Base-by-base conservation (phyloP, 805 yeast species). In the Monosporozyma servazzii region DNA sequence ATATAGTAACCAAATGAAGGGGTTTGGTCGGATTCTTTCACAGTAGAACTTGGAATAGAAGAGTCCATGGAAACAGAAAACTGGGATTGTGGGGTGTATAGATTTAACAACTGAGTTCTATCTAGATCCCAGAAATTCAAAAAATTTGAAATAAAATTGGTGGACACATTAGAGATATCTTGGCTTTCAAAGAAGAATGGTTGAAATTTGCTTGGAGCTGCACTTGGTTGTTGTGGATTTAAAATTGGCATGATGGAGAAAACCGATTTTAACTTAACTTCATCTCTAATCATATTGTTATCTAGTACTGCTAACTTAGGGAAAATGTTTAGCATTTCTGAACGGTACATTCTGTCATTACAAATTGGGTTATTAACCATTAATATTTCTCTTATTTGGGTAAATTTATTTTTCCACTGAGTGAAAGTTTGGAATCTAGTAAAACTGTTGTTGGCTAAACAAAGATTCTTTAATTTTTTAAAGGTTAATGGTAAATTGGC, bases 81-180 rank as follows among this genome's bases (percentile, higher is more conserved):
- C 62, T 86, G 88, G 0, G 97, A 88, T 61, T 84, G 86, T 47
- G 79, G 79, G 50, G 93, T 88, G 65, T 93, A 93, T 30, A 93
- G 71, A 42, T 77, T 76, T 66, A 84, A 65, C 48, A 93, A 72
- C 52, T 84, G 90, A 10, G 75, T 61, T 54, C 99, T 73, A 62
- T 86, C 82, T 21, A 23, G 27, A 70, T 93, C 99, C 95, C 96
- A 93, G 45, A 84, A 70, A 51, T 81, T 80, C 53, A 86, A 72
- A 67, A 78, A 93, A 57, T 86, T 84, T 31, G 88, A 68, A 7
- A 91, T 72, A 65, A 93, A 93, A 60, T 77, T 81, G 15, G 90
- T 82, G 4, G 95, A 82, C 30, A 86, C 70, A 27, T 74, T 72
- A 54, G 86, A 89, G 30, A 88, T 74, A 39, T 81, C 86, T 15